Percentiles rank a stretch among this genome's conserved stretches.
These are phyloP conservation scores for Euphorbia peplus DNA, from an alignment of 345 rosid genomes.

Conservation along the genomic window DNA sequence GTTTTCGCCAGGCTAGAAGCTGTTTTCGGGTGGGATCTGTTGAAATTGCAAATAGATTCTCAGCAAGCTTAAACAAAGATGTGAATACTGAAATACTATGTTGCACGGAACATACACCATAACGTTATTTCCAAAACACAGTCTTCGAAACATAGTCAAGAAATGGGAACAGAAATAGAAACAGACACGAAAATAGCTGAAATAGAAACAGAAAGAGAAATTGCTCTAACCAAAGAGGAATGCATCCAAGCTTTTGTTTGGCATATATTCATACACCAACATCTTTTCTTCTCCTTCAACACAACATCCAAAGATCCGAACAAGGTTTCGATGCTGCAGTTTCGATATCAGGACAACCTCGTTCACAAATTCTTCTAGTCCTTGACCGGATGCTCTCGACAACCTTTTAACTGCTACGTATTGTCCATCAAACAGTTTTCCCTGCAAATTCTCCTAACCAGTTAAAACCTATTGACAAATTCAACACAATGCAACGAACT, in stretches of 20 bases:
- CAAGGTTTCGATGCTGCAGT: conserved; percentile 21
- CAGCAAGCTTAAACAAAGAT: neutral
- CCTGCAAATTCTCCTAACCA: neutral
- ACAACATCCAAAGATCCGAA: conserved; percentile 22
- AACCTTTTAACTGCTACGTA: conserved; percentile 35
- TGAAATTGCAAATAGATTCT: neutral
- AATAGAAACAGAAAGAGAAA: no score
- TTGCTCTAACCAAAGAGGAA: neutral
- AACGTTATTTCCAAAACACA: no score
- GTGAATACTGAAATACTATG: no score
- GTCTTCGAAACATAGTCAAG: no score
- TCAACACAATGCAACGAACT: neutral
- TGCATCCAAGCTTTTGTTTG: conserved; percentile 23
- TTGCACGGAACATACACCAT: no score
- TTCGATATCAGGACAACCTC: conserved; percentile 10
- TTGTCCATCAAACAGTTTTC: neutral
- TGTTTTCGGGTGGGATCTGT: neutral
- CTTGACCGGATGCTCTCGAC: conserved; percentile 25
- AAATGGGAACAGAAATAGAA: no score
- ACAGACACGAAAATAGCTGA: no score
- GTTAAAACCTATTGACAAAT: neutral
- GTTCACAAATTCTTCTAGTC: conserved; percentile 36
- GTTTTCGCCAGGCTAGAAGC: conserved; percentile 12
- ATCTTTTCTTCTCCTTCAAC: conserved; percentile 19
- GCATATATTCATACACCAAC: conserved; percentile 24